Percentiles rank a stretch among this genome's conserved stretches.
Conservation (phyloP, 768 basidiomycete species). For the Cystofilobasidium macerans region DNA sequence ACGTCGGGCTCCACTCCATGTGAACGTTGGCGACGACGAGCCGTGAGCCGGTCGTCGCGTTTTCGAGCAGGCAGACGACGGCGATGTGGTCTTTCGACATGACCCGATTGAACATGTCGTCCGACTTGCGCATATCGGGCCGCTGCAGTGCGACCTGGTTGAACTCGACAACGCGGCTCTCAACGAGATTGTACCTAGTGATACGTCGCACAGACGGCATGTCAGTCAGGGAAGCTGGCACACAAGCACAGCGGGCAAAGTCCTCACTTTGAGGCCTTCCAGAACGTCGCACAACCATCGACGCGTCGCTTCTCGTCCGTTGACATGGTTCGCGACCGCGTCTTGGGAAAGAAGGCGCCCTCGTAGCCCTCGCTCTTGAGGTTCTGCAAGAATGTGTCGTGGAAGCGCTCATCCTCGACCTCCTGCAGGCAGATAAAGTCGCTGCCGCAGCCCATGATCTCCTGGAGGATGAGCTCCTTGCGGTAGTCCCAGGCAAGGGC, state of each 20-base stretch:
- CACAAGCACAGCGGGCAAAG: too few species aligned
- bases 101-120: constrained; percentile 99
- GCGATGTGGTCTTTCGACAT: constrained; percentile 90
- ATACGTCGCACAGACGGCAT: not conserved
- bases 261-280: constrained; percentile 72
- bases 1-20: constrained; percentile 83
- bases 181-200: constrained; percentile 74
- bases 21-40: constrained; percentile 83
- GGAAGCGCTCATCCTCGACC: constrained; percentile 82
- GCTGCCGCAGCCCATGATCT: constrained; percentile 65
- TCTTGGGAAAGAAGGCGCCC: constrained; percentile 83
- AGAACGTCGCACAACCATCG: constrained; percentile 95
- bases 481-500: constrained; percentile 92
- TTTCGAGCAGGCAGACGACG: constrained; percentile 74
- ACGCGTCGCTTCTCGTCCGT: constrained; percentile 74
- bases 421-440: constrained; percentile 95
- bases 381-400: constrained; percentile 73
- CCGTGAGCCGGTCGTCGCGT: constrained; percentile 71
- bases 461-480: constrained; percentile 72
- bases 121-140: constrained; percentile 54
- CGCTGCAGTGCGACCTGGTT: constrained; percentile 83
- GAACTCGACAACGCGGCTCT: constrained; percentile 88
- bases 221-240: not conserved
- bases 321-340: constrained; percentile 83
- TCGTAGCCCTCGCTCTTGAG: constrained; percentile 70